Conservation (phyloP, 2,329 filamentous ascomycete species). For the Pyrenophora graminea region DNA sequence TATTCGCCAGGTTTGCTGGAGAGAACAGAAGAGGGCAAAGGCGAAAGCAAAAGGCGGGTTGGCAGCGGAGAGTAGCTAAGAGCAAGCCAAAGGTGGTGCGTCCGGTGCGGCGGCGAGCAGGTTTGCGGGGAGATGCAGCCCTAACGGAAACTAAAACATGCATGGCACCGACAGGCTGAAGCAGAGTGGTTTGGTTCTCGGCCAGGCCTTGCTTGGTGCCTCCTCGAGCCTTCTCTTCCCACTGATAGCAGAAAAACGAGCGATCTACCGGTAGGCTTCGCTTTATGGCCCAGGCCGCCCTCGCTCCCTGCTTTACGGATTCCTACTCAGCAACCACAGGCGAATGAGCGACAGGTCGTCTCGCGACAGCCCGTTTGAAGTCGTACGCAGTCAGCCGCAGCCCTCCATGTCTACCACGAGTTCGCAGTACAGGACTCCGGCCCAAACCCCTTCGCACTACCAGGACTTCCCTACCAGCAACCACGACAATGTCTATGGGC, state of each 20-base stretch:
- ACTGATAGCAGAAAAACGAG: constrained; percentile 19
- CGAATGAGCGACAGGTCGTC: constrained; percentile 27
- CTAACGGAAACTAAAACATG: constrained; percentile 30
- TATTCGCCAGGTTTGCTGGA: background rate
- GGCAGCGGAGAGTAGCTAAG: background rate
- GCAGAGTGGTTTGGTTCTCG: constrained; percentile 22
- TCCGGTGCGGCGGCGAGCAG: constrained; percentile 1
- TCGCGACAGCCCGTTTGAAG: constrained; percentile 23
- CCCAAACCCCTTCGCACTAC: constrained; percentile 35
- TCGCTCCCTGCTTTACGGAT: constrained; percentile 23
- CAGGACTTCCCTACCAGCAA: constrained; percentile 23
- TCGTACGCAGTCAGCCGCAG: constrained; percentile 32
- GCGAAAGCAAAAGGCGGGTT: too few relatives aligned
- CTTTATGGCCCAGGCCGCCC: constrained; percentile 27
- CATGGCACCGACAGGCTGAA: constrained; percentile 20
- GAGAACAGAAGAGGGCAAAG: background rate
- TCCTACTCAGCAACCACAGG: constrained; percentile 17
- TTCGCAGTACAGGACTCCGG: constrained; percentile 37
- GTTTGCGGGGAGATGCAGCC: constrained; percentile 31
- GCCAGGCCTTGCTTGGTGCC: constrained; percentile 28
- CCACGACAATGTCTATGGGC: constrained; percentile 33
- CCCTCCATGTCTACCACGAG: constrained; percentile 36
- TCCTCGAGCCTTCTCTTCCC: constrained; percentile 24
- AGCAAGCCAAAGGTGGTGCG: background rate
- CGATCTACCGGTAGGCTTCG: constrained; percentile 22